These are phyloP conservation scores for Xylariales sp. DNA, from an alignment of 2,329 filamentous ascomycete genomes.

Conservation along the genomic window DNA sequence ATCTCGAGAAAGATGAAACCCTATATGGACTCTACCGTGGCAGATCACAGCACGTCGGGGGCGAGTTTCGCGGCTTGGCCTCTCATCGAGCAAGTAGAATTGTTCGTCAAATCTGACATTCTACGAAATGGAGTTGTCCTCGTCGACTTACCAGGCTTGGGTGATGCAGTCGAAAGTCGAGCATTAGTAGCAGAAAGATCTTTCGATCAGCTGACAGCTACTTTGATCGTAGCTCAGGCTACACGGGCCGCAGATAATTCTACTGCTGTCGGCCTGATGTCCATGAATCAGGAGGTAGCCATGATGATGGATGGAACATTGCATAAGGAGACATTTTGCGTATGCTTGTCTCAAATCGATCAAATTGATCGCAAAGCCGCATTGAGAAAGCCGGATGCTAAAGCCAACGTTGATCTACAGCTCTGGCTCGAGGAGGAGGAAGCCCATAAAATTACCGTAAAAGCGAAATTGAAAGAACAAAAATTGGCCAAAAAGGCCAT, in stretches of 20 bases:
- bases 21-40: constrained; percentile 45
- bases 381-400: constrained; percentile 27
- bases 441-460: neutral
- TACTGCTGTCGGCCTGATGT: constrained; percentile 41
- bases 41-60: constrained; percentile 25
- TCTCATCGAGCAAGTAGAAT: constrained; percentile 51
- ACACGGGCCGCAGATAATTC: constrained; percentile 47
- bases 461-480: neutral
- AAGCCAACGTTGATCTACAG: constrained; percentile 16
- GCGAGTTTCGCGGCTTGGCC: constrained; percentile 51
- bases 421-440: neutral
- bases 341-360: constrained; percentile 49
- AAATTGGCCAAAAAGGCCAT: neutral
- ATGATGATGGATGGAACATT: constrained; percentile 48
- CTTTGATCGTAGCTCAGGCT: constrained; percentile 46
- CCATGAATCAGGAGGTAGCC: constrained; percentile 42
- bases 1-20: constrained; percentile 43
- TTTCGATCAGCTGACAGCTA: constrained; percentile 42
- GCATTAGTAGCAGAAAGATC: constrained; percentile 40
- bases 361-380: constrained; percentile 40
- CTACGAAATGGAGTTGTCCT: constrained; percentile 62
- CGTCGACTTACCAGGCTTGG: constrained; percentile 65
- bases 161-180: constrained; percentile 53
- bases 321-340: constrained; percentile 40
- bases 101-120: constrained; percentile 59